Evolutionary conservation across 176 grass and related monocot genomes (phyloP).

Genomic region (Echinochloa phyllopogon): DNA sequence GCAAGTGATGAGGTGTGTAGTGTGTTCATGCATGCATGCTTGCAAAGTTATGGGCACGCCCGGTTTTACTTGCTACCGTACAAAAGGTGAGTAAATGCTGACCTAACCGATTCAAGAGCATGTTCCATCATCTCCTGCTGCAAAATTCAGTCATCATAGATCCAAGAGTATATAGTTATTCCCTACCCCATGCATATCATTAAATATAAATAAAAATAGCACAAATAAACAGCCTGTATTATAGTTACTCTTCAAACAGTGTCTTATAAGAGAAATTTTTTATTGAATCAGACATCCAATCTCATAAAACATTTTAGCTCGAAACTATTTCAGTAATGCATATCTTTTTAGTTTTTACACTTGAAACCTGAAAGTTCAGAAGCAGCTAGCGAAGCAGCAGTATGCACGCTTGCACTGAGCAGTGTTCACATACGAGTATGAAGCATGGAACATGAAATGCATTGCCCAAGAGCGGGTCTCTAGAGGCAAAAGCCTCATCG

Average conservation of each 20-base stretch:
- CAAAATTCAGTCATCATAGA: background rate
- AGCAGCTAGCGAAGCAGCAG: background rate
- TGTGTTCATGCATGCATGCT: slow-evolving; percentile 3
- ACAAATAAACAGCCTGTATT: background rate
- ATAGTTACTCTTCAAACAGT: background rate
- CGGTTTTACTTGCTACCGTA: slow-evolving; percentile 45
- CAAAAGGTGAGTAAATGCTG: slow-evolving; percentile 48
- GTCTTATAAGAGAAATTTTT: background rate
- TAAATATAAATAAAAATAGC: background rate
- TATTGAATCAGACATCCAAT: background rate
- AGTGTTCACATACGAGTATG: too few relatives aligned
- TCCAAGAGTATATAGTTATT: background rate
- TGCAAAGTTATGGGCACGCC: slow-evolving; percentile 23
- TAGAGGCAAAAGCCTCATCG: background rate
- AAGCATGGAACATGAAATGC: background rate
- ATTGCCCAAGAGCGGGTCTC: background rate
- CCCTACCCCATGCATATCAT: background rate
- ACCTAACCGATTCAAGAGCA: slow-evolving; percentile 54
- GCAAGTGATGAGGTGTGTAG: slow-evolving; percentile 27
- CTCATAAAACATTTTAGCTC: background rate
- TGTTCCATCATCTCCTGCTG: slow-evolving; percentile 34
- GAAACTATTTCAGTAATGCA: background rate
- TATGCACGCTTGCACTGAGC: background rate
- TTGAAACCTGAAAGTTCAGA: background rate
- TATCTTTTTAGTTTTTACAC: background rate